A percentile compares a stretch with the other conserved stretches of the same genome.
Evolutionary conservation across 768 basidiomycete genomes (phyloP).

Genomic region (Psilocybe cyanescens): DNA sequence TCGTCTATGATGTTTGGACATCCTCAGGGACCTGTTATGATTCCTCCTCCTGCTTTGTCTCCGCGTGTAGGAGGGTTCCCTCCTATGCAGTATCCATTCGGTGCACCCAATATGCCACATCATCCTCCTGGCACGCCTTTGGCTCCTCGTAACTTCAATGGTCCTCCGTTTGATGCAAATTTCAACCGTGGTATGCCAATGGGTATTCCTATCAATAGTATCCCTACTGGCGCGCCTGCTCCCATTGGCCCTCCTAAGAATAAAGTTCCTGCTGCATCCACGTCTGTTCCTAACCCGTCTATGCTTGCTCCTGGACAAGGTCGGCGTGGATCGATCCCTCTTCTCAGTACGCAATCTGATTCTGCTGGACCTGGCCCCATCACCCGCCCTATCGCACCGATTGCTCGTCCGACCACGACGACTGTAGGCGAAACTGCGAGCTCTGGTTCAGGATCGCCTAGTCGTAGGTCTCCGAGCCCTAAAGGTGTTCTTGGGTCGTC

Average conservation of each 20-base stretch:
- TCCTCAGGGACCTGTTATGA: constrained; percentile 32
- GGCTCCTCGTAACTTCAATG: constrained; percentile 56
- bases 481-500: constrained; percentile 79
- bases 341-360: constrained; percentile 24
- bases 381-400: constrained; percentile 58
- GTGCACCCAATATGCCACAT: constrained; percentile 46
- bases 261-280: constrained; percentile 39
- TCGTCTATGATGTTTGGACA: constrained; percentile 50
- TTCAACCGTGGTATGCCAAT: constrained; percentile 47
- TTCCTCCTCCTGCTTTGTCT: constrained; percentile 51
- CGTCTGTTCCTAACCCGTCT: constrained; percentile 36
- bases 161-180: constrained; percentile 55
- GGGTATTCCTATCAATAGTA: constrained; percentile 27
- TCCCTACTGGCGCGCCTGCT: constrained; percentile 34
- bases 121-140: constrained; percentile 40
- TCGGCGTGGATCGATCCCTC: constrained; percentile 44
- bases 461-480: constrained; percentile 50
- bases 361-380: constrained; percentile 59
- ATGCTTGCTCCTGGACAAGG: constrained; percentile 51
- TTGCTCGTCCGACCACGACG: constrained; percentile 60
- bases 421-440: constrained; percentile 44
- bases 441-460: constrained; percentile 65
- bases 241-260: constrained; percentile 63
- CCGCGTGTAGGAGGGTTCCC: constrained; percentile 57
- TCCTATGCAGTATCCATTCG: constrained; percentile 57